These are phyloP conservation scores for Fagus sylvatica DNA, from an alignment of 306 rosid genomes.

Conservation along the genomic window DNA sequence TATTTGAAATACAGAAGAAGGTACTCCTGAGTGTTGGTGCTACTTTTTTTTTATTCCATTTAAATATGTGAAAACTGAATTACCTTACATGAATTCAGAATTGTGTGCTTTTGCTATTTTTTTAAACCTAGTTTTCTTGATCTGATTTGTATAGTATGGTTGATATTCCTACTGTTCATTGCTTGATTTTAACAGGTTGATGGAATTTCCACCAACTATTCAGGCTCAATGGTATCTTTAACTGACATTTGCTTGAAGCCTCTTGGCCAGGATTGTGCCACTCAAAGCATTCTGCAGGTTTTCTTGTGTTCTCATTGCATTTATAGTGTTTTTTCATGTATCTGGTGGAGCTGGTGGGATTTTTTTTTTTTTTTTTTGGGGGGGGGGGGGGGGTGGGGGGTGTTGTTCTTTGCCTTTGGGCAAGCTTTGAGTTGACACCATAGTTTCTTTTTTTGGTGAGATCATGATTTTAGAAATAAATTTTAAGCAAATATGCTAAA, in stretches of 20 bases:
- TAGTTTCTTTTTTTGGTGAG: not conserved
- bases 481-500: not conserved
- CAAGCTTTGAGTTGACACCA: no score
- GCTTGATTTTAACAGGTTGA: slow-evolving; percentile 59
- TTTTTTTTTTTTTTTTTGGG: not conserved
- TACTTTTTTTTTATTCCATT: slow-evolving; percentile 11
- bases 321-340: not conserved
- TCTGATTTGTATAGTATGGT: not conserved
- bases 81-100: slow-evolving; percentile 11
- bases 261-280: slow-evolving; percentile 90
- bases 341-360: not conserved
- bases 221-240: slow-evolving; percentile 65
- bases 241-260: slow-evolving; percentile 95
- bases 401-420: not conserved
- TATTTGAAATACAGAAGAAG: slow-evolving; percentile 86
- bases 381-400: not conserved
- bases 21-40: slow-evolving; percentile 41
- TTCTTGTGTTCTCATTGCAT: not conserved
- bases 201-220: slow-evolving; percentile 71
- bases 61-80: not conserved
- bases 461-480: slow-evolving; percentile 1
- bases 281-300: slow-evolving; percentile 97
- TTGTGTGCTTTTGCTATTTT: slow-evolving; percentile 3
- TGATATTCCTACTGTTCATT: slow-evolving; percentile 5
- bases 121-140: not conserved